Conservation (phyloP, 306 rosid species). For the Medicago arabica region DNA sequence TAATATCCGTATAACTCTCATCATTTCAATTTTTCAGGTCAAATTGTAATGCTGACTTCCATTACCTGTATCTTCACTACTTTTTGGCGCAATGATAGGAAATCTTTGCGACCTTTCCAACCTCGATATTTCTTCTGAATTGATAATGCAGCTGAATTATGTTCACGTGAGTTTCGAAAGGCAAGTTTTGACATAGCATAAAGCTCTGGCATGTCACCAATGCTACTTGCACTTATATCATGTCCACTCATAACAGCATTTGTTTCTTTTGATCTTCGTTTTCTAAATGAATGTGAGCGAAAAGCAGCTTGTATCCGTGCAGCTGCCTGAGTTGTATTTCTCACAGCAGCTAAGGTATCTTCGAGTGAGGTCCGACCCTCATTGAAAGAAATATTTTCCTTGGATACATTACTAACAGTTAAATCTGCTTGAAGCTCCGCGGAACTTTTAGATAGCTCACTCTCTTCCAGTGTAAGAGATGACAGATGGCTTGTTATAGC, state of each 20-base stretch:
- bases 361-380: constrained; percentile 70
- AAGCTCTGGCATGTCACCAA: constrained; percentile 59
- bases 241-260: constrained; percentile 55
- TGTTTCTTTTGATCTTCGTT: constrained; percentile 56
- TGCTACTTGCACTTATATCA: constrained; percentile 48
- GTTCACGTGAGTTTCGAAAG: constrained; percentile 64
- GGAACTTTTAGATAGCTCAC: constrained; percentile 79
- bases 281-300: constrained; percentile 87
- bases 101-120: constrained; percentile 90
- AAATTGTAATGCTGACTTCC: constrained; percentile 22
- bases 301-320: constrained; percentile 96
- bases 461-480: constrained; percentile 80
- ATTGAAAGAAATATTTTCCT: constrained; percentile 48
- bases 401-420: constrained; percentile 66
- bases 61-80: constrained; percentile 93
- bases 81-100: constrained; percentile 81
- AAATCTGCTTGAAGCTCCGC: constrained; percentile 86
- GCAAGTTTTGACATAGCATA: constrained; percentile 68
- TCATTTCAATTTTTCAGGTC: constrained; percentile 21
- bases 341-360: constrained; percentile 78
- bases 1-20: constrained; percentile 20
- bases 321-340: constrained; percentile 95
- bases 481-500: constrained; percentile 85
- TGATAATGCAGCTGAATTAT: constrained; percentile 85
- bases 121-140: constrained; percentile 95